Conservation (phyloP, 1,139 yeast genomes). For the Geotrichum fermentans region DNA sequence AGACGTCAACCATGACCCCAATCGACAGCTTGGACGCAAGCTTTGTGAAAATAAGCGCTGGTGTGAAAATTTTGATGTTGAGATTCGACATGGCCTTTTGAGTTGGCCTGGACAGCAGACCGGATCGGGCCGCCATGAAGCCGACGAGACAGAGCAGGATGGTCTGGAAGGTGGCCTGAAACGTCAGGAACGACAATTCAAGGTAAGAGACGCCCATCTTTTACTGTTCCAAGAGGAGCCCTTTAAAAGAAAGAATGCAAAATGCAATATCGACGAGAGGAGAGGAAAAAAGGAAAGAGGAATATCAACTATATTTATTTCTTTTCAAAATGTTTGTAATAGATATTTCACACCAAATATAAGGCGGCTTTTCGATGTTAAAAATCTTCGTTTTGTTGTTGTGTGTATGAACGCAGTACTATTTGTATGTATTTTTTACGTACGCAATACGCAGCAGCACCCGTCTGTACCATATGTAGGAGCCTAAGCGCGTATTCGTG, state of each 20-base stretch:
- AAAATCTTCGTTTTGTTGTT: too few relatives aligned
- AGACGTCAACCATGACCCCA: constrained; percentile 60
- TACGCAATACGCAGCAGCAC: too few relatives aligned
- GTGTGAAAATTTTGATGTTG: constrained; percentile 77
- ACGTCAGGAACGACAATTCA: constrained; percentile 58
- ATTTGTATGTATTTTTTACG: too few relatives aligned
- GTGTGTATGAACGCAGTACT: too few relatives aligned
- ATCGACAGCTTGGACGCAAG: constrained; percentile 69
- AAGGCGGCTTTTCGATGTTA: too few relatives aligned
- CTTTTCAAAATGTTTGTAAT: too few relatives aligned
- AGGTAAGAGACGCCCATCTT: constrained; percentile 44
- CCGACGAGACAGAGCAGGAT: constrained; percentile 70
- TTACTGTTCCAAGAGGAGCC: too few relatives aligned
- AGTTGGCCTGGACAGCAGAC: constrained; percentile 54
- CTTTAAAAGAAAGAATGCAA: constrained; percentile 8
- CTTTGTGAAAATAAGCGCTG: constrained; percentile 75
- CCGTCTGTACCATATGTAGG: too few relatives aligned
- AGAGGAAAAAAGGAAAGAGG: background rate
- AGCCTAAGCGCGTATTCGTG: too few relatives aligned
- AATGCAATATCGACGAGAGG: background rate
- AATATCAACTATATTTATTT: too few relatives aligned
- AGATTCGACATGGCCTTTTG: constrained; percentile 62
- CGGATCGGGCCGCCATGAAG: constrained; percentile 58
- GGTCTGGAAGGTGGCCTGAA: constrained; percentile 75
- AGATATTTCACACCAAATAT: too few relatives aligned